Percentiles rank a stretch among this genome's conserved stretches.
phyloP scores from a whole-genome alignment of 768 basidiomycete species.

The Suillus ampliporus region DNA sequence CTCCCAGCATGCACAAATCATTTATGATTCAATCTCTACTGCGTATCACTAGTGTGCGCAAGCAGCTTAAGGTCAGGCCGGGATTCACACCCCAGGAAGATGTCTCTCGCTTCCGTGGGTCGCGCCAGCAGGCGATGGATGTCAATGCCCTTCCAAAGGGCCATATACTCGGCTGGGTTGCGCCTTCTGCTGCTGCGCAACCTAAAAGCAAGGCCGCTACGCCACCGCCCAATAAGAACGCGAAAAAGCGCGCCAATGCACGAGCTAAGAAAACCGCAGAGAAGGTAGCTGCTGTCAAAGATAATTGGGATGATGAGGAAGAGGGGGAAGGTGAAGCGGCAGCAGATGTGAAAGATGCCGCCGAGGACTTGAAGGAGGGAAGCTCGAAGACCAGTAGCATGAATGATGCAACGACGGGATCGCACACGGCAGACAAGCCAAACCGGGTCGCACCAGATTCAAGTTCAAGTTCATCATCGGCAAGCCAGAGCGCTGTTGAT shows the following conservation, averaged over 20 bases:
- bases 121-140: slow-evolving; percentile 77
- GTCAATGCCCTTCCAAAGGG: slow-evolving; percentile 68
- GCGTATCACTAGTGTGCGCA: slow-evolving; percentile 69
- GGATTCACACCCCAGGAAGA: slow-evolving; percentile 97
- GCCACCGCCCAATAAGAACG: slow-evolving; percentile 72
- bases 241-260: slow-evolving; percentile 81
- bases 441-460: slow-evolving; percentile 25
- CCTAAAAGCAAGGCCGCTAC: slow-evolving; percentile 33
- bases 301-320: slow-evolving; percentile 82
- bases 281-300: slow-evolving; percentile 62
- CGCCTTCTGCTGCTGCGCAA: slow-evolving; percentile 55
- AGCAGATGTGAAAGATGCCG: slow-evolving; percentile 21
- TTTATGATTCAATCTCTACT: slow-evolving; percentile 6
- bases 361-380: slow-evolving; percentile 31
- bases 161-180: slow-evolving; percentile 83
- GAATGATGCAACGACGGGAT: slow-evolving; percentile 22
- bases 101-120: slow-evolving; percentile 82
- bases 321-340: slow-evolving; percentile 43
- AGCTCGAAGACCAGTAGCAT: slow-evolving; percentile 25
- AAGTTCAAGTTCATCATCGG: slow-evolving; percentile 7
- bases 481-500: slow-evolving; percentile 25
- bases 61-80: slow-evolving; percentile 87
- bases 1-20: slow-evolving; percentile 15
- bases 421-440: slow-evolving; percentile 32
- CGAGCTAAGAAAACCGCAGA: slow-evolving; percentile 69